Evolutionary conservation across 192 early-diverging fungal species (phyloP).

Genomic region (Lunasporangiospora selenospora): DNA sequence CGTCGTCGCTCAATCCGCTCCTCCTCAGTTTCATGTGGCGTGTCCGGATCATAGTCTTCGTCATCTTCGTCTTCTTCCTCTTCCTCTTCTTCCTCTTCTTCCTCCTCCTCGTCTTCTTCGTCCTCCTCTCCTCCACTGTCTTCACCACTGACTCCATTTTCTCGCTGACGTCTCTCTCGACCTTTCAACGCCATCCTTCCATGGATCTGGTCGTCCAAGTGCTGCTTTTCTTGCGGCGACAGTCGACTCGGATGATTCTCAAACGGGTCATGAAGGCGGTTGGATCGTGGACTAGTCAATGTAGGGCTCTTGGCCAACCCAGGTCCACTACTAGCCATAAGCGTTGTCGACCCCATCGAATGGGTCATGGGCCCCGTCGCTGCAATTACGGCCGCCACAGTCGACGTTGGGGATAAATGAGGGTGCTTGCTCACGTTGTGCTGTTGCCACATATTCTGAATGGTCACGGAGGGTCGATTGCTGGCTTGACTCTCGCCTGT

Average conservation of each 20-base stretch:
- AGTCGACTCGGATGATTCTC: conserved; percentile 36
- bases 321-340: no score
- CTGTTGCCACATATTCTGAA: no score
- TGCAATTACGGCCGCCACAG: no score
- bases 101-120: conserved; percentile 1
- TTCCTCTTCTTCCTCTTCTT: conserved; percentile 7
- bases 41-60: conserved; percentile 16
- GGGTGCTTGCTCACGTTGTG: no score
- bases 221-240: conserved; percentile 26
- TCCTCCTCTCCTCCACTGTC: background rate
- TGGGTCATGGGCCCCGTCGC: no score
- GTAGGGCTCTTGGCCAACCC: no score
- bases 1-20: conserved; percentile 32
- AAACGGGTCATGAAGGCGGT: conserved; percentile 14
- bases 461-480: no score
- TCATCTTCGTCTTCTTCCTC: conserved; percentile 14
- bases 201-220: conserved; percentile 17
- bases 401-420: no score
- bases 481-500: no score
- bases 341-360: no score
- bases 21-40: conserved; percentile 22
- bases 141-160: background rate
- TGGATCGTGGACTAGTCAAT: no score
- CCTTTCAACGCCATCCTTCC: background rate
- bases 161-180: background rate